A percentile compares a stretch with the other conserved stretches of the same genome.
These are phyloP conservation scores for Geotrichum australiense DNA, from an alignment of 1,139 yeast genomes.

Conservation along the genomic window DNA sequence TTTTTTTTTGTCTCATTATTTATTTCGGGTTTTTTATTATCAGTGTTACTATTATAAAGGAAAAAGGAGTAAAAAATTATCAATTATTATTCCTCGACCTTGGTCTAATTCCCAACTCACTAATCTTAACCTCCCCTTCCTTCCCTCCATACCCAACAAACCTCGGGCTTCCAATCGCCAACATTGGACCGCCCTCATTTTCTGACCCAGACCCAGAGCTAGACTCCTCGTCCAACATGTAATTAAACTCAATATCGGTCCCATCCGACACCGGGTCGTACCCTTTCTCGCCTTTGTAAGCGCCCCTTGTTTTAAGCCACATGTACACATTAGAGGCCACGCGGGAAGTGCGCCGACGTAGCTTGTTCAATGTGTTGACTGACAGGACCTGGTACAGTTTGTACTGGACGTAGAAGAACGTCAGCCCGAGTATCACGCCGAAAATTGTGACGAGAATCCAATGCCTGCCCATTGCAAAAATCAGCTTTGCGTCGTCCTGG, in stretches of 20 bases:
- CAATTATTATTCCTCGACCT: constrained; percentile 1
- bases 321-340: neutral
- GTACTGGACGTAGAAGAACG: constrained; percentile 57
- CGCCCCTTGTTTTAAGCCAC: neutral
- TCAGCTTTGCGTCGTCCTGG: constrained; percentile 70
- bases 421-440: constrained; percentile 55
- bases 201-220: neutral
- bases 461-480: constrained; percentile 65
- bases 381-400: constrained; percentile 38
- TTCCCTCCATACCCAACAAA: too few species aligned
- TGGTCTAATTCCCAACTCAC: constrained; percentile 1
- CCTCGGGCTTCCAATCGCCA: too few species aligned
- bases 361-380: constrained; percentile 3
- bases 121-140: constrained; percentile 1
- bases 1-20: too few species aligned
- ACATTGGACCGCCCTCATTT: neutral
- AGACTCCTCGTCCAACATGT: too few species aligned
- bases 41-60: too few species aligned
- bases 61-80: too few species aligned
- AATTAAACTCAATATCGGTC: neutral
- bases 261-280: neutral
- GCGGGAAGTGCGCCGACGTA: neutral
- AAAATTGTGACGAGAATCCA: constrained; percentile 59
- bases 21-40: too few species aligned
- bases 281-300: neutral